phyloP scores from a whole-genome alignment of 768 basidiomycete species.

The Amanita brunnescens region DNA sequence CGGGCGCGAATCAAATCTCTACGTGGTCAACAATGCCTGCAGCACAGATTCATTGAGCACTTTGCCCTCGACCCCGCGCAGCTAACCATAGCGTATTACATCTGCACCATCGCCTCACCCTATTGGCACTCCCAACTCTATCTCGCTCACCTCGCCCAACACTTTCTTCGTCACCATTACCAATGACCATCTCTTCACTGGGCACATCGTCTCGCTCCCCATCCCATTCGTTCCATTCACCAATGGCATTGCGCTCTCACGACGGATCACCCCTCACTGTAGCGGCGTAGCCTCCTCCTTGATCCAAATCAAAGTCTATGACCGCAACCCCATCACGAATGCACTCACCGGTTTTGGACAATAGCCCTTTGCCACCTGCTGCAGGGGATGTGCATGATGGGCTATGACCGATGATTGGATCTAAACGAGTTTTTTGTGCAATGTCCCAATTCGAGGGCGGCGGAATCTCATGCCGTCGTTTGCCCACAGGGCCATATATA shows the following conservation, averaged over 20 bases:
- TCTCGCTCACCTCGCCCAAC: conserved; percentile 56
- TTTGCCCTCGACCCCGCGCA: conserved; percentile 42
- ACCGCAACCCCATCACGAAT: conserved; percentile 36
- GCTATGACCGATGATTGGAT: conserved; percentile 1
- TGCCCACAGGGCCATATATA: conserved; percentile 62
- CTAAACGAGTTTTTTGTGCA: conserved; percentile 2
- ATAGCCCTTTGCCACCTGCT: conserved; percentile 6
- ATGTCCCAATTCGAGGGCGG: not conserved
- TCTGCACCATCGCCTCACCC: conserved; percentile 51
- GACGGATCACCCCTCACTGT: conserved; percentile 40
- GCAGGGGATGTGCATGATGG: not conserved
- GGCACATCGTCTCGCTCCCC: conserved; percentile 41
- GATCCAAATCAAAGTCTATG: conserved; percentile 41
- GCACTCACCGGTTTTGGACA: conserved; percentile 23
- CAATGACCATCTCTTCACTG: conserved; percentile 64
- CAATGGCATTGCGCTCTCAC: conserved; percentile 55
- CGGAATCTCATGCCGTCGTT: conserved; percentile 10
- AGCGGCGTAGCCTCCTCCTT: conserved; percentile 46
- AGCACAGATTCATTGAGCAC: conserved; percentile 57
- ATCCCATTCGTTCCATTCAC: conserved; percentile 51
- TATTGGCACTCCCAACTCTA: conserved; percentile 58
- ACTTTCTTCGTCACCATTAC: conserved; percentile 69
- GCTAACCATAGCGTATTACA: conserved; percentile 37
- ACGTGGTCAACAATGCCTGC: conserved; percentile 63
- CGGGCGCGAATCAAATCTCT: conserved; percentile 46